Conservation (phyloP, 1,284 basidiomycete species). For the Porogramme epimiltina region DNA sequence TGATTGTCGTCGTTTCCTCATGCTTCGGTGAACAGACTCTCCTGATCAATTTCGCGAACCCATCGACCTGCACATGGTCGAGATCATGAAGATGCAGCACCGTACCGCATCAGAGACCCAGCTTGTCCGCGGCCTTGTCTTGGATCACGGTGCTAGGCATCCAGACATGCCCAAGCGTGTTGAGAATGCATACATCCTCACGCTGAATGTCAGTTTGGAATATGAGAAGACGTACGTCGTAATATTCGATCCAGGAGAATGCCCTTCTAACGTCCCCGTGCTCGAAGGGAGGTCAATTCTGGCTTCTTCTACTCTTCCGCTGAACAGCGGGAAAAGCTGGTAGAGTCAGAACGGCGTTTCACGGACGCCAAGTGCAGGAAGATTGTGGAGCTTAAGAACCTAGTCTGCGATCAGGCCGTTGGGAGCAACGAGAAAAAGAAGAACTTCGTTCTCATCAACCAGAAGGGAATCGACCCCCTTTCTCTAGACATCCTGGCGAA, state of each 20-base stretch:
- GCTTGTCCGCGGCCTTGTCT: slow-evolving; percentile 91
- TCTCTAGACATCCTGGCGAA: slow-evolving; percentile 96
- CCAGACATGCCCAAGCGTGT: slow-evolving; percentile 99
- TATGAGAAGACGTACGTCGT: slow-evolving; percentile 96
- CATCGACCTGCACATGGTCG: slow-evolving; percentile 99
- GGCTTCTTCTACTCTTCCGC: slow-evolving; percentile 99
- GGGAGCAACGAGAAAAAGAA: slow-evolving; percentile 80
- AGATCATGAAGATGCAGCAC: slow-evolving; percentile 99
- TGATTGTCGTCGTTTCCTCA: slow-evolving; percentile 13
- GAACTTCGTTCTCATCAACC: slow-evolving; percentile 96
- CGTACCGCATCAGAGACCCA: slow-evolving; percentile 98
- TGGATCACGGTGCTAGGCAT: slow-evolving; percentile 96
- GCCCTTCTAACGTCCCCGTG: slow-evolving; percentile 10
- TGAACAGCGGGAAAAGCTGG: slow-evolving; percentile 98
- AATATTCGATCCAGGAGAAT: background rate
- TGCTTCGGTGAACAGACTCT: slow-evolving; percentile 42
- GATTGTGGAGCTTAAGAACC: slow-evolving; percentile 96
- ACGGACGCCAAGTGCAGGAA: slow-evolving; percentile 96
- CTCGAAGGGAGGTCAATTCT: slow-evolving; percentile 93
- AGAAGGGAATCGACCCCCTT: slow-evolving; percentile 99
- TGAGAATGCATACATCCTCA: slow-evolving; percentile 96
- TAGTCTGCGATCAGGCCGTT: slow-evolving; percentile 91
- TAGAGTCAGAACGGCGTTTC: slow-evolving; percentile 95
- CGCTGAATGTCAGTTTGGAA: slow-evolving; percentile 96
- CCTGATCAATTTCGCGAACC: slow-evolving; percentile 78